Evolutionary conservation across 805 yeast species (phyloP).

Genomic region (Barnettozyma sucrosica): DNA sequence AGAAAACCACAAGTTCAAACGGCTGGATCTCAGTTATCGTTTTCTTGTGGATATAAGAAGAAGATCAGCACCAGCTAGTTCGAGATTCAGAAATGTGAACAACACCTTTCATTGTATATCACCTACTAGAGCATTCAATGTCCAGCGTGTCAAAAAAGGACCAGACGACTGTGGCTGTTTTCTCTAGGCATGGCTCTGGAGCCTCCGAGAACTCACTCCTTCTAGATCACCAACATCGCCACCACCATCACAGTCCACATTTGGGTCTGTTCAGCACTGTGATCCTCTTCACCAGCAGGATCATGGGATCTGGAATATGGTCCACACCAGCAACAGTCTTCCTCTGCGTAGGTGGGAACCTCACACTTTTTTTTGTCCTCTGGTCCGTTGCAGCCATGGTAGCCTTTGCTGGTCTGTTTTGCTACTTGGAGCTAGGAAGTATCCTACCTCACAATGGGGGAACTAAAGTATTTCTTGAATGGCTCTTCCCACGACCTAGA

Average conservation of each 20-base stretch:
- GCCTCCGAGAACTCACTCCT: conserved; percentile 11
- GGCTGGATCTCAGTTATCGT: neutral
- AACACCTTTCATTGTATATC: no score
- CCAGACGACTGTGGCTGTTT: conserved; percentile 8
- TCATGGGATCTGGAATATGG: conserved; percentile 75
- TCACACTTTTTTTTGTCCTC: conserved; percentile 49
- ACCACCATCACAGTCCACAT: conserved; percentile 29
- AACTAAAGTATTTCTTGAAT: conserved; percentile 64
- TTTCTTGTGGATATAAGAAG: neutral
- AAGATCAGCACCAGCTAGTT: neutral
- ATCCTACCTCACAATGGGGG: conserved; percentile 74
- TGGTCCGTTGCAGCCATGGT: conserved; percentile 60
- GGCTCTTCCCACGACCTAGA: conserved; percentile 55
- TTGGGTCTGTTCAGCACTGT: conserved; percentile 64
- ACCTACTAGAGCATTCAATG: no score
- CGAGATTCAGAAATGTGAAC: no score
- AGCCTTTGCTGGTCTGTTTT: conserved; percentile 61
- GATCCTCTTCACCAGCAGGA: conserved; percentile 58
- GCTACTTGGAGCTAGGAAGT: conserved; percentile 66
- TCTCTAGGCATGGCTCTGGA: conserved; percentile 19
- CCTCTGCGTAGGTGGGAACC: conserved; percentile 62
- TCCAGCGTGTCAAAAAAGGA: conserved; percentile 13
- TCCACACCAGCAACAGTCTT: conserved; percentile 65
- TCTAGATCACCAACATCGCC: neutral
- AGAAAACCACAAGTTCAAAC: no score